A percentile compares a stretch with the other conserved stretches of the same genome.
These are phyloP conservation scores for Collybia nuda DNA, from an alignment of 768 basidiomycete species.

Conservation along the genomic window DNA sequence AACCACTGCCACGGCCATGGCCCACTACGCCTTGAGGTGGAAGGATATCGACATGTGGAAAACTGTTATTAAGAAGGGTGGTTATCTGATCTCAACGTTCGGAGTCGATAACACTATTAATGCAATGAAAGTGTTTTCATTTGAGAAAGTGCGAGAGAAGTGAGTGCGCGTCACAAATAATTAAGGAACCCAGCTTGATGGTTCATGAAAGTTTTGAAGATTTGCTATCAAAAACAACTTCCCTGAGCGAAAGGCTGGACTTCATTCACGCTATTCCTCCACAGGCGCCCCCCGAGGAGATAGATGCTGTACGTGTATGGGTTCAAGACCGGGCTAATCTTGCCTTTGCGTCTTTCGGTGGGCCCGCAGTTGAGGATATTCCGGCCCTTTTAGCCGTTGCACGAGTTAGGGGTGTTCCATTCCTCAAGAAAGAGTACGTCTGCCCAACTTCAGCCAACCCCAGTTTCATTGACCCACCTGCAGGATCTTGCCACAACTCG, in stretches of 20 bases:
- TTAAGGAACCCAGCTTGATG: background rate
- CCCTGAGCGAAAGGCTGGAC: slow-evolving; percentile 15
- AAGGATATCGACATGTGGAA: slow-evolving; percentile 26
- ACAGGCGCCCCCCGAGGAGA: slow-evolving; percentile 11
- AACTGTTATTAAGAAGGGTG: slow-evolving; percentile 14
- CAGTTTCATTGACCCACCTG: background rate
- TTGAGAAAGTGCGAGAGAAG: slow-evolving; percentile 18
- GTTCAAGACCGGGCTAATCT: slow-evolving; percentile 13
- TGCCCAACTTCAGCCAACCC: background rate
- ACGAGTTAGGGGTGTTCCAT: slow-evolving; percentile 12
- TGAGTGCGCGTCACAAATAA: slow-evolving; percentile 6
- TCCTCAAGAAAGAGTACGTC: slow-evolving; percentile 22
- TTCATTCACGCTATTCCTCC: slow-evolving; percentile 17
- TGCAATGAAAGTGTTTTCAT: slow-evolving; percentile 22
- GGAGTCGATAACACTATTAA: slow-evolving; percentile 12
- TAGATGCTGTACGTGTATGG: slow-evolving; percentile 15
- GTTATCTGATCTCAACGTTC: slow-evolving; percentile 10
- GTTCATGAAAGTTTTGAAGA: slow-evolving; percentile 17
- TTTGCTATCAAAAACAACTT: slow-evolving; percentile 9
- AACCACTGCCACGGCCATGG: slow-evolving; percentile 12
- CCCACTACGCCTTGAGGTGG: slow-evolving; percentile 24
- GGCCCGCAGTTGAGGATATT: slow-evolving; percentile 16
- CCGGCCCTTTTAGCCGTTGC: slow-evolving; percentile 22
- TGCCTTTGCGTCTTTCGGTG: slow-evolving; percentile 18
- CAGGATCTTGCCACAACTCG: slow-evolving; percentile 24